A percentile compares a stretch with the other conserved stretches of the same genome.
Evolutionary conservation across 805 yeast species (phyloP).

Genomic region (Aciculoconidium aculeatum): DNA sequence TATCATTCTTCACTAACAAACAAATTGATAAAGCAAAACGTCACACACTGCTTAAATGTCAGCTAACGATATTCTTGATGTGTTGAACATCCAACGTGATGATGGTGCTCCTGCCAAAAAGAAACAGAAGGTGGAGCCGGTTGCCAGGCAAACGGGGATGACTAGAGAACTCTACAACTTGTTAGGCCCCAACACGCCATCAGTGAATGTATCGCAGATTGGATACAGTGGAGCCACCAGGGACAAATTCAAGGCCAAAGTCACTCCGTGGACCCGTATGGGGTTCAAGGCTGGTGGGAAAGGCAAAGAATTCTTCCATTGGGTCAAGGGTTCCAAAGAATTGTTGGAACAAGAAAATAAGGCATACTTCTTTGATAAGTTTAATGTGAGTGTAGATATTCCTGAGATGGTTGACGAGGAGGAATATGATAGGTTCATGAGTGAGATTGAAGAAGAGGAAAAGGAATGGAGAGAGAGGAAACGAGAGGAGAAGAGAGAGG

Average conservation of each 20-base stretch:
- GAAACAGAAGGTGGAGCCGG: conserved; percentile 25
- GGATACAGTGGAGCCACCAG: conserved; percentile 45
- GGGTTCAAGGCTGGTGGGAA: conserved; percentile 52
- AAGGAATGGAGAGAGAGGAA: conserved; percentile 3
- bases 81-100: conserved; percentile 58
- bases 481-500: conserved; percentile 8
- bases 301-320: conserved; percentile 55
- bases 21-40: background rate
- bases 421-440: conserved; percentile 51
- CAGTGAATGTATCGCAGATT: conserved; percentile 37
- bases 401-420: conserved; percentile 60
- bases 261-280: conserved; percentile 78
- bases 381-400: conserved; percentile 59
- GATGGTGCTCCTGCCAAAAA: conserved; percentile 38
- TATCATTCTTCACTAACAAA: background rate
- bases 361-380: conserved; percentile 70
- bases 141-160: conserved; percentile 55
- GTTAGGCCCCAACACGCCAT: conserved; percentile 89
- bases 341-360: conserved; percentile 25
- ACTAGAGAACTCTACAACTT: conserved; percentile 84
- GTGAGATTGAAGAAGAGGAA: conserved; percentile 26
- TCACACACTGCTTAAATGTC: conserved; percentile 16
- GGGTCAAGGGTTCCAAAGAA: conserved; percentile 75
- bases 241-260: conserved; percentile 58
- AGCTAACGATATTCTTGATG: conserved; percentile 64